Evolutionary conservation across 148 eudicot genomes (phyloP).

Genomic region (Nepenthes gracilis): DNA sequence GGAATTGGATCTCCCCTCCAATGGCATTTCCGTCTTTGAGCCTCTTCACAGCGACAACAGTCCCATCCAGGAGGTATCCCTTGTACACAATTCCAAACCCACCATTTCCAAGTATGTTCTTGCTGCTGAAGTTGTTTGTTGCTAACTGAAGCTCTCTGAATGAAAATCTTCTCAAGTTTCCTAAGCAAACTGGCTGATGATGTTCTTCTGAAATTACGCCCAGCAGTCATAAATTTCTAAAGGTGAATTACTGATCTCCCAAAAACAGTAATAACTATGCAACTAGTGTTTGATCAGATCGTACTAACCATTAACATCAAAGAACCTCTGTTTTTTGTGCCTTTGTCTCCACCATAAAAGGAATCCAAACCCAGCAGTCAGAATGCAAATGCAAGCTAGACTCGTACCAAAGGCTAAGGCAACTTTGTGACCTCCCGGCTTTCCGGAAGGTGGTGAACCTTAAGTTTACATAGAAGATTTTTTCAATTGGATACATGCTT

Average conservation of each 20-base stretch:
- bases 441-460: constrained; percentile 40
- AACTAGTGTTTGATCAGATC: neutral
- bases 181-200: constrained; percentile 67
- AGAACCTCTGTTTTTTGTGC: constrained; percentile 48
- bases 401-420: constrained; percentile 73
- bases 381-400: constrained; percentile 61
- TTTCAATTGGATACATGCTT: neutral
- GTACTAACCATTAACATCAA: constrained; percentile 55
- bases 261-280: neutral
- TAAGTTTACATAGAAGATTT: neutral
- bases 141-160: constrained; percentile 81
- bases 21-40: constrained; percentile 72
- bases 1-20: constrained; percentile 84
- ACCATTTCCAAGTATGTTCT: constrained; percentile 85
- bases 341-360: constrained; percentile 61
- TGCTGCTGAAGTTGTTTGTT: constrained; percentile 75
- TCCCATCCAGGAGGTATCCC: constrained; percentile 72
- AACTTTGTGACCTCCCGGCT: constrained; percentile 45
- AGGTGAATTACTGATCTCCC: too few relatives aligned
- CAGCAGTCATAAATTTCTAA: too few relatives aligned
- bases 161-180: constrained; percentile 73
- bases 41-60: constrained; percentile 78
- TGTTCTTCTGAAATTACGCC: constrained; percentile 38
- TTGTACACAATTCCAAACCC: constrained; percentile 92
- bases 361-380: constrained; percentile 49